Evolutionary conservation across 2,329 filamentous ascomycete genomes (phyloP).

Genomic region (Cadophora luteo-olivacea): DNA sequence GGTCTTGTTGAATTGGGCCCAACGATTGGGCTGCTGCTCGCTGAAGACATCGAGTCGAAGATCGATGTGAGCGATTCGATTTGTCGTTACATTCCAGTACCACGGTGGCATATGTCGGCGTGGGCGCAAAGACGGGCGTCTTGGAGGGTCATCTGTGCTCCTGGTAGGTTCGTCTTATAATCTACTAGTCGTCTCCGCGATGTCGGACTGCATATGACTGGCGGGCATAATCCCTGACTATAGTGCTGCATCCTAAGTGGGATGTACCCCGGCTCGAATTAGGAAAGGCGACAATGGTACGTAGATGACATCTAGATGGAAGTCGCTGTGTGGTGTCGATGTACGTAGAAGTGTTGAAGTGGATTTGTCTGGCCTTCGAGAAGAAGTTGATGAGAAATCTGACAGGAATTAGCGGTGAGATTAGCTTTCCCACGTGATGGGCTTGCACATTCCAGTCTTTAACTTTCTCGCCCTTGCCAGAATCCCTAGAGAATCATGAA

Average conservation of each 20-base stretch:
- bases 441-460: neutral
- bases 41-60: neutral
- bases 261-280: neutral
- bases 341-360: neutral
- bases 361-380: neutral
- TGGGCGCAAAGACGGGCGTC: neutral
- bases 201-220: constrained; percentile 7
- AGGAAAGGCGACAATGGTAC: neutral
- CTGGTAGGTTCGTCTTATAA: constrained; percentile 4
- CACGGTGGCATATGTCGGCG: neutral
- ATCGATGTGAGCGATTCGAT: neutral
- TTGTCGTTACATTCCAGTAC: constrained; percentile 11
- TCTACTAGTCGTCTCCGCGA: constrained; percentile 18
- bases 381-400: neutral
- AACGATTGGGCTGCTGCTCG: constrained; percentile 4
- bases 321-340: neutral
- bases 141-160: neutral
- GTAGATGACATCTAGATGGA: neutral
- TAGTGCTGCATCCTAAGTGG: constrained; percentile 6
- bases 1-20: neutral
- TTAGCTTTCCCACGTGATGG: neutral
- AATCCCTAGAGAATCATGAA: neutral
- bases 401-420: constrained; percentile 14
- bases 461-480: neutral
- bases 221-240: neutral